Percentiles rank a stretch among this genome's conserved stretches.
Evolutionary conservation across 2,329 filamentous ascomycete genomes (phyloP).

Genomic region (Trichoderma sp.): DNA sequence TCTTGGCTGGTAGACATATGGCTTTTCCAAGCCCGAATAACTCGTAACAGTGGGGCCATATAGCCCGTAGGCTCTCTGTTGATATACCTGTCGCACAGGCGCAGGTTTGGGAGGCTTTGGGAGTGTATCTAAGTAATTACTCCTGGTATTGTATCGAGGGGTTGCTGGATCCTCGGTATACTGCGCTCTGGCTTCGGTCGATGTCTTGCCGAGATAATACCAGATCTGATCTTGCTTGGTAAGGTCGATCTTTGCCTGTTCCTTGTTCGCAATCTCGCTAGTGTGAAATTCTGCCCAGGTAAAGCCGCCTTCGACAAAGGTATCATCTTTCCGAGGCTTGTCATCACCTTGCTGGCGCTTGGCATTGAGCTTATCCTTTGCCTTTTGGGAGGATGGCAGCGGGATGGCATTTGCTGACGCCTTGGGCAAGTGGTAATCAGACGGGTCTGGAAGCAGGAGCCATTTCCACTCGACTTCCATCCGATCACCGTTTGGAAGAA

Average conservation of each 20-base stretch:
- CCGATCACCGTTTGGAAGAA: conserved; percentile 77
- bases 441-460: conserved; percentile 70
- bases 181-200: conserved; percentile 86
- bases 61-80: conserved; percentile 34
- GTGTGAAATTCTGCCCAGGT: conserved; percentile 81
- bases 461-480: conserved; percentile 85
- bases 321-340: conserved; percentile 64
- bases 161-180: conserved; percentile 76
- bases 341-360: conserved; percentile 62
- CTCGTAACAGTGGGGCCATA: conserved; percentile 49
- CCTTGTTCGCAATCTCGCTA: conserved; percentile 57
- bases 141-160: conserved; percentile 65
- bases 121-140: conserved; percentile 72
- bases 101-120: conserved; percentile 52
- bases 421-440: conserved; percentile 71
- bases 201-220: conserved; percentile 83
- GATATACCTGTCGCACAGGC: conserved; percentile 32
- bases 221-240: conserved; percentile 74
- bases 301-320: conserved; percentile 61
- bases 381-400: conserved; percentile 64
- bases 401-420: conserved; percentile 72
- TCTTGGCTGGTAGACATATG: conserved; percentile 19
- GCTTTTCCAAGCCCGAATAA: conserved; percentile 57
- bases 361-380: conserved; percentile 67
- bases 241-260: conserved; percentile 71